Conservation (phyloP, 2,329 filamentous ascomycete genomes). For the Pseudopyricularia javanii region DNA sequence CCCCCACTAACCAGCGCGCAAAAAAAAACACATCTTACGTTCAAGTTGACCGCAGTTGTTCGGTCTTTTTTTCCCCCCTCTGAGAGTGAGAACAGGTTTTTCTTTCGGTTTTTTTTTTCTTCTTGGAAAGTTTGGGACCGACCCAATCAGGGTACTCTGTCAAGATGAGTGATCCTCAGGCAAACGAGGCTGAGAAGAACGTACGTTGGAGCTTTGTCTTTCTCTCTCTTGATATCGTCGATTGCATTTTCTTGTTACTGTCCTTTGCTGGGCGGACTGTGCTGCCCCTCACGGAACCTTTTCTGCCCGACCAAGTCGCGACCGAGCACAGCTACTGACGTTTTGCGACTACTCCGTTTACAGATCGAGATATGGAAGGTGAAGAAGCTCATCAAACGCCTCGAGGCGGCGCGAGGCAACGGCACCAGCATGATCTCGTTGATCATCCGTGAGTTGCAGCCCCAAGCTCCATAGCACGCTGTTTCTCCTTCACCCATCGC, state of each 20-base stretch:
- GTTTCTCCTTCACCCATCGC: conserved; percentile 2
- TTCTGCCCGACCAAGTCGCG: conserved; percentile 1
- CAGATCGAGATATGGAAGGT: conserved; percentile 87
- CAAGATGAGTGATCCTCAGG: conserved; percentile 76
- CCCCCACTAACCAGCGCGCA: not conserved
- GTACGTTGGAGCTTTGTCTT: conserved; percentile 23
- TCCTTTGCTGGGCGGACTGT: not conserved
- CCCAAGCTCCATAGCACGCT: conserved; percentile 2
- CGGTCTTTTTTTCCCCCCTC: not conserved
- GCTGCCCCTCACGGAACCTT: conserved; percentile 3
- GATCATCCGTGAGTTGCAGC: conserved; percentile 70
- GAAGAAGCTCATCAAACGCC: conserved; percentile 98
- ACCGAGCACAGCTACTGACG: conserved; percentile 2
- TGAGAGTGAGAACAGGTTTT: not conserved
- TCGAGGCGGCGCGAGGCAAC: conserved; percentile 94
- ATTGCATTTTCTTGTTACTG: not conserved
- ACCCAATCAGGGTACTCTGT: not conserved
- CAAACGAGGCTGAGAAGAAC: conserved; percentile 97
- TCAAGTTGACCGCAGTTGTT: not conserved
- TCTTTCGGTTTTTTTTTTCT: not conserved
- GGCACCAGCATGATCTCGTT: conserved; percentile 99
- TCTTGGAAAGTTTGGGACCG: not conserved
- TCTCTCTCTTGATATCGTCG: not conserved
- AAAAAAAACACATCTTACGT: not conserved
- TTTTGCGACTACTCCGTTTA: not conserved